Conservation (phyloP, 2,329 filamentous ascomycete species). For the Fusarium tjaetaba region DNA sequence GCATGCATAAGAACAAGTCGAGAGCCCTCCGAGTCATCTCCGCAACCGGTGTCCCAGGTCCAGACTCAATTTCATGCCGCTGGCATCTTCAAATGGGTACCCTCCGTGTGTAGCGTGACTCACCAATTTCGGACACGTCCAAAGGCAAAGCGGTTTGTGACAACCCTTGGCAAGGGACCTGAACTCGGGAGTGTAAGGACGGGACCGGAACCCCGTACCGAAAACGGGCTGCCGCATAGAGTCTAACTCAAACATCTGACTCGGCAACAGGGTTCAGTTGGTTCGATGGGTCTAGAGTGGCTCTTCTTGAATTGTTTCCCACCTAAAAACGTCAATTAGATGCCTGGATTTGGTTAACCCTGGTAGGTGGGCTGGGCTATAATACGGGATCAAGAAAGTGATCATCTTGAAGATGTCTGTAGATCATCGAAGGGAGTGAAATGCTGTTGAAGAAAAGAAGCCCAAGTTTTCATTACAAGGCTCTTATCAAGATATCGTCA, state of each 20-base stretch:
- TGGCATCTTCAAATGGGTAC: not conserved
- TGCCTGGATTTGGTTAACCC: slow-evolving; percentile 39
- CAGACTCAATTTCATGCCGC: slow-evolving; percentile 6
- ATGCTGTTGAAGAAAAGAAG: not conserved
- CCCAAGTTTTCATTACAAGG: not conserved
- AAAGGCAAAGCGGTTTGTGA: slow-evolving; percentile 16
- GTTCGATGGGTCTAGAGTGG: slow-evolving; percentile 23
- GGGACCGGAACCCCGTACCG: slow-evolving; percentile 28
- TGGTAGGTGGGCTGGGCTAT: not conserved
- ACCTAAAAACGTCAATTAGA: slow-evolving; percentile 34
- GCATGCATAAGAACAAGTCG: not conserved
- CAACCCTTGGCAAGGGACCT: slow-evolving; percentile 24
- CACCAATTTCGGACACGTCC: slow-evolving; percentile 17
- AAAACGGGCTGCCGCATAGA: slow-evolving; percentile 32
- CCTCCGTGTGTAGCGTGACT: slow-evolving; percentile 29
- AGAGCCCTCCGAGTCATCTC: slow-evolving; percentile 26
- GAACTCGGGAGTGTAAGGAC: slow-evolving; percentile 14
- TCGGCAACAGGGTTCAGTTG: slow-evolving; percentile 44
- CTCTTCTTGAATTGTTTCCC: slow-evolving; percentile 33
- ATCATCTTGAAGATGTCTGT: not conserved
- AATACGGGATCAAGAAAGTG: not conserved
- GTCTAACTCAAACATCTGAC: slow-evolving; percentile 38
- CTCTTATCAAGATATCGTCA: not conserved
- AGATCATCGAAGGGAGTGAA: not conserved
- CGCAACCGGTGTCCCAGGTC: slow-evolving; percentile 16